These are phyloP conservation scores for Xylaria longipes DNA, from an alignment of 495 filamentous ascomycete species.

Conservation along the genomic window DNA sequence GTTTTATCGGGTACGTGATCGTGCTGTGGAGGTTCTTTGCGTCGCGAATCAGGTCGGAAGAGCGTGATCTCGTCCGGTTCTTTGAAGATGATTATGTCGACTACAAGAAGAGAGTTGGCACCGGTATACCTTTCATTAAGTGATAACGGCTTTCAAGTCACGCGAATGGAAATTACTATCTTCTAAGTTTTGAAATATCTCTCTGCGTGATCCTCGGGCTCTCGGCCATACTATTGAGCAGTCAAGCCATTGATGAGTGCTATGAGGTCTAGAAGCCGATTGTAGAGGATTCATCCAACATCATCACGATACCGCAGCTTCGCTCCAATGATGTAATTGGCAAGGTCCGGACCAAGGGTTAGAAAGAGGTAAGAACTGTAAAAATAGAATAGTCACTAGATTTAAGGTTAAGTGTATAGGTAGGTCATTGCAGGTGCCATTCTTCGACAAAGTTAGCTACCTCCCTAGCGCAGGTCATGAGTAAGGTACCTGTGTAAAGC, in stretches of 20 bases:
- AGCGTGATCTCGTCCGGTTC: constrained; percentile 76
- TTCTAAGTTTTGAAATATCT: neutral
- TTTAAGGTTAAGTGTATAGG: neutral
- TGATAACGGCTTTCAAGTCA: neutral
- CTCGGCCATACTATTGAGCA: neutral
- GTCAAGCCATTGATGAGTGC: neutral
- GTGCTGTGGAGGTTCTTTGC: constrained; percentile 88
- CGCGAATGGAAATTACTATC: neutral
- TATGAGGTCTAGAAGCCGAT: neutral
- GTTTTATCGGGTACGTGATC: constrained; percentile 72
- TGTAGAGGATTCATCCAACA: neutral
- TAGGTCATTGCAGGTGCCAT: neutral
- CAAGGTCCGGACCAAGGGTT: neutral
- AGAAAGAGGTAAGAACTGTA: neutral
- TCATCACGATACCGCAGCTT: neutral
- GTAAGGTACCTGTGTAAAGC: neutral
- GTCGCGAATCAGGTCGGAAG: constrained; percentile 76
- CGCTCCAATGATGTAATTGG: neutral
- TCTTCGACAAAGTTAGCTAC: no score
- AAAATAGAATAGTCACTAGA: neutral
- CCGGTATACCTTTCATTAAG: constrained; percentile 73
- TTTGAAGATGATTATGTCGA: constrained; percentile 83
- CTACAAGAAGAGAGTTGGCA: constrained; percentile 72
- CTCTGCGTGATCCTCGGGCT: neutral
- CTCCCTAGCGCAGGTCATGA: no score